Percentiles rank a stretch among this genome's conserved stretches.
These are phyloP conservation scores for Glebionis coronaria DNA, from an alignment of 129 eudicot species.

Conservation along the genomic window DNA sequence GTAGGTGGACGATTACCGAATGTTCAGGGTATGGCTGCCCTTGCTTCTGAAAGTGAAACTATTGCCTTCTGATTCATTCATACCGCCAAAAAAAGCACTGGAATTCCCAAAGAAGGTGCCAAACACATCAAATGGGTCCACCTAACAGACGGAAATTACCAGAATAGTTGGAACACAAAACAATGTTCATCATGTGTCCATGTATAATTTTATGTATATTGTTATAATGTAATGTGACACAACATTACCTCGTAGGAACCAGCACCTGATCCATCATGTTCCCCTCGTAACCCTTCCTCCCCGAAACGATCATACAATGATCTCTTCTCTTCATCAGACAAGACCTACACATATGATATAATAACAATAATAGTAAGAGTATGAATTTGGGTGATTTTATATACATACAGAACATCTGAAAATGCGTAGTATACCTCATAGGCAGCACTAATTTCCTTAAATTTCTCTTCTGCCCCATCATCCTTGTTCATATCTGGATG, in stretches of 20 bases:
- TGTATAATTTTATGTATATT: background rate
- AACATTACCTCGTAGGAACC: slow-evolving; percentile 59
- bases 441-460: slow-evolving; percentile 95
- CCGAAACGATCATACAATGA: slow-evolving; percentile 86
- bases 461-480: slow-evolving; percentile 87
- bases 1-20: slow-evolving; percentile 53
- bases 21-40: slow-evolving; percentile 53
- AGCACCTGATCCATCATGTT: slow-evolving; percentile 47
- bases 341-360: slow-evolving; percentile 44
- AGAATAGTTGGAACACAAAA: slow-evolving; percentile 3
- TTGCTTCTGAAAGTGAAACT: slow-evolving; percentile 45
- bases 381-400: slow-evolving; percentile 1
- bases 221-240: slow-evolving; percentile 4
- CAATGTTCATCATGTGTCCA: background rate
- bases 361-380: background rate
- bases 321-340: slow-evolving; percentile 86
- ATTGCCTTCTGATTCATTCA: slow-evolving; percentile 47
- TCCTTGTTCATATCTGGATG: slow-evolving; percentile 93
- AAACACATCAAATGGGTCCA: slow-evolving; percentile 86
- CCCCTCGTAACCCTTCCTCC: slow-evolving; percentile 83
- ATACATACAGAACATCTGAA: too few relatives aligned
- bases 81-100: slow-evolving; percentile 58
- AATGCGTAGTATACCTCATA: slow-evolving; percentile 64
- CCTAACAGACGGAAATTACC: slow-evolving; percentile 33
- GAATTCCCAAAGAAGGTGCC: slow-evolving; percentile 77